Base-by-base conservation (phyloP, 2,329 filamentous ascomycete genomes). In the Xylaria sp. region DNA sequence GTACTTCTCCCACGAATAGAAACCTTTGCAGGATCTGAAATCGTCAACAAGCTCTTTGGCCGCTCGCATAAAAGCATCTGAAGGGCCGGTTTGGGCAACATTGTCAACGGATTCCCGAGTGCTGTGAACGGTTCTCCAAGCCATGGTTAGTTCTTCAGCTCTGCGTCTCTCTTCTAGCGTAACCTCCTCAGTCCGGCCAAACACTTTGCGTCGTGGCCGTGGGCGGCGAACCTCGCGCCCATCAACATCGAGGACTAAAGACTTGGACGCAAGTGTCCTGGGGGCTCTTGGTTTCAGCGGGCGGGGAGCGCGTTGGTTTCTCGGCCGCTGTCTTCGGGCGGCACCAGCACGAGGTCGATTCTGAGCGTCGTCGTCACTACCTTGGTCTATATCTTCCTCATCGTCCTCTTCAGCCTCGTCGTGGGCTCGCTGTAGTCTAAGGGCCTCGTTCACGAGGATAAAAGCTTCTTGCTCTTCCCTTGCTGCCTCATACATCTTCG, bases 401-500 rank as follows among this genome's bases (percentile, higher is more conserved):
- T 75, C 72, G 20, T 69, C 43, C 34, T 70, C 69, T 59, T 76
- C 73, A 28, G 70, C 76, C 63, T 78, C 74, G 23, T 82, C 80
- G 60, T 81, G 81, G 12, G 79, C 81, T 65, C 86, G 85, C 69
- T 87, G 86, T 25, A 94, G 81, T 36, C 88, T 84, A 72, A 95
- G 86, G 9, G 93, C 90, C 77, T 97, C 91, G 39, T 91, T 91
- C 57, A 93, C 89, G 59, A 94, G 87, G 67, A 91, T 89, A 66
- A 94, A 87, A 1, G 94, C 94, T 74, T 93, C 89, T 74, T 94
- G 91, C 25, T 87, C 89, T 80, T 91, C 88, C 70, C 90, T 90
- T 52, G 87, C 86, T 70, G 86, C 89, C 77, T 97, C 93, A 75
- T 97, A 97, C 78, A 97, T 88, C 74, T 92, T 94, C 13, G 93